Conservation (phyloP, 148 eudicot genomes). For the Camellia sinensis region DNA sequence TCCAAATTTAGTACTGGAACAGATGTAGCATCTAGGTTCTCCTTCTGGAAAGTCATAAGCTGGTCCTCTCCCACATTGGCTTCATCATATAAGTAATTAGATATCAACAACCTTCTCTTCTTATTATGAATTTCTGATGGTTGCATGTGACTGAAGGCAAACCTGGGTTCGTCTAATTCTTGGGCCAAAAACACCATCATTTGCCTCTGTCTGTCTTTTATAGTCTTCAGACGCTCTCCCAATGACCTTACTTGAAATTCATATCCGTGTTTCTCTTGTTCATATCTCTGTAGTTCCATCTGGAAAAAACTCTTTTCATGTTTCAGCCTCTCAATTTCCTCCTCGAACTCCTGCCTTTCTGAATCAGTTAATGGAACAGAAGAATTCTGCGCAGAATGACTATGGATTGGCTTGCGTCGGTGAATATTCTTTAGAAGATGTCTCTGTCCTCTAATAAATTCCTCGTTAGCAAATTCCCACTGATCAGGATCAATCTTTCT, state of each 20-base stretch:
- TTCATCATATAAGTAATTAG: slow-evolving; percentile 34
- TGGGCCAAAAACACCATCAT: slow-evolving; percentile 27
- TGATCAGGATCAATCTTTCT: slow-evolving; percentile 52
- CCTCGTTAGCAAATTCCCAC: slow-evolving; percentile 60
- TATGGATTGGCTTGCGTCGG: slow-evolving; percentile 51
- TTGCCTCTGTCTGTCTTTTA: slow-evolving; percentile 33
- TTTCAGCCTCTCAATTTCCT: slow-evolving; percentile 34
- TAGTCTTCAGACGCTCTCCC: slow-evolving; percentile 22
- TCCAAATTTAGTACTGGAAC: slow-evolving; percentile 20
- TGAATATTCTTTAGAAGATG: slow-evolving; percentile 46
- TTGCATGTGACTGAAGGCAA: slow-evolving; percentile 13
- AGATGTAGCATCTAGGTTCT: slow-evolving; percentile 13
- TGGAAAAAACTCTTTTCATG: slow-evolving; percentile 29
- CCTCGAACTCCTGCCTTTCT: slow-evolving; percentile 35
- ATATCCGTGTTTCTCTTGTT: slow-evolving; percentile 28
- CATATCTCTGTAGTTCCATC: slow-evolving; percentile 27
- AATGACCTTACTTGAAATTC: slow-evolving; percentile 26
- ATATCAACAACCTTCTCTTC: slow-evolving; percentile 42
- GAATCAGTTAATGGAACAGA: slow-evolving; percentile 25
- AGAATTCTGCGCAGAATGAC: slow-evolving; percentile 35
- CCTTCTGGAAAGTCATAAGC: slow-evolving; percentile 6
- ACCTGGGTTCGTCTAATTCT: slow-evolving; percentile 27
- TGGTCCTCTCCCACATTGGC: slow-evolving; percentile 18
- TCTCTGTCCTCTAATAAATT: slow-evolving; percentile 44
- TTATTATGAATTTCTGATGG: slow-evolving; percentile 24